These are phyloP conservation scores for Paramecium caudatum DNA, from an alignment of 73 alveolate species.

Conservation along the genomic window DNA sequence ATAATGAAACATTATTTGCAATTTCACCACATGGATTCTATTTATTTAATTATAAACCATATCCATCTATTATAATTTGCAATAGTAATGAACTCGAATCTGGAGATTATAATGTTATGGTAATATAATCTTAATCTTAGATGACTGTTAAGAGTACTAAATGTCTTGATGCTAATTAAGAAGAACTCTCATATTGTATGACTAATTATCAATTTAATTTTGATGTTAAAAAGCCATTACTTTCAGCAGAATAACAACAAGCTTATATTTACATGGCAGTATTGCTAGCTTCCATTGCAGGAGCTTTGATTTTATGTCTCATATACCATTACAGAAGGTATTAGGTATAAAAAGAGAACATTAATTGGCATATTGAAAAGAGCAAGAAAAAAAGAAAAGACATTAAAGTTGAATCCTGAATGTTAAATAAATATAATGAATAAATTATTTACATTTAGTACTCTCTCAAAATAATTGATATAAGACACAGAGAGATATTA, in stretches of 20 bases:
- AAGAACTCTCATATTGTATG: not conserved
- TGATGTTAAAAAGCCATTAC: not conserved
- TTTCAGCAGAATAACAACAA: not conserved
- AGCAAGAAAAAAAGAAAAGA: not conserved
- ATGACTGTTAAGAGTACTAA: conserved; percentile 1
- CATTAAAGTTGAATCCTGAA: not conserved
- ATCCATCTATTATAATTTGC: not conserved
- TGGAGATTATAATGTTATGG: not conserved
- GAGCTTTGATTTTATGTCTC: not conserved
- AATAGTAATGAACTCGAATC: conserved; percentile 1
- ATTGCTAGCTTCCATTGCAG: not conserved
- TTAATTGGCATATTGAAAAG: no score
- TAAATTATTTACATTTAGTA: no score
- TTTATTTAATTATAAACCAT: not conserved
- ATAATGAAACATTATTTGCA: conserved; percentile 1
- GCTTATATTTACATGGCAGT: not conserved
- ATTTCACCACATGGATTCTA: conserved; percentile 41
- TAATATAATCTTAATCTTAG: not conserved
- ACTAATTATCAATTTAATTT: not conserved
- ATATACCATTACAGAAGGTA: not conserved
- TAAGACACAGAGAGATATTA: conserved; percentile 49
- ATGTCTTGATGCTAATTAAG: not conserved
- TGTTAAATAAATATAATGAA: no score
- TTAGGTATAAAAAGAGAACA: not conserved
- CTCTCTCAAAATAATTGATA: not conserved